Evolutionary conservation across 2,329 filamentous ascomycete species (phyloP).

Genomic region (Westerdykella aurantiaca): DNA sequence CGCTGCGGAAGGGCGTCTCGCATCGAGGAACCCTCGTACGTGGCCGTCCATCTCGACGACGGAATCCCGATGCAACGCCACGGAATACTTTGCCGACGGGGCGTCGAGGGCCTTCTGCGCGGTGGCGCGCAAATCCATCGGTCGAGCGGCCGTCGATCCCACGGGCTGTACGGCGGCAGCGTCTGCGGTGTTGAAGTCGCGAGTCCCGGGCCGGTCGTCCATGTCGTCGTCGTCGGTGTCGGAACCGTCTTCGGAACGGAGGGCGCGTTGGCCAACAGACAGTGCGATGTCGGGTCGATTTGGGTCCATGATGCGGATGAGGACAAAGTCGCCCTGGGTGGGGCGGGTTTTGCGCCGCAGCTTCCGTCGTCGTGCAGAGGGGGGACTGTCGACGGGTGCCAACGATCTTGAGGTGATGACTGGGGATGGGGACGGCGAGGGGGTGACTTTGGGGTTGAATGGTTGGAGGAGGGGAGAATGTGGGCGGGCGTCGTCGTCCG

Average conservation of each 20-base stretch:
- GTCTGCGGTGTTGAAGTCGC: no score
- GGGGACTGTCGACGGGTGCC: conserved; percentile 36
- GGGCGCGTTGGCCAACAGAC: conserved; percentile 49
- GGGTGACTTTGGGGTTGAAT: conserved; percentile 43
- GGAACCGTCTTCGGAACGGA: conserved; percentile 41
- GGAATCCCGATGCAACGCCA: conserved; percentile 12
- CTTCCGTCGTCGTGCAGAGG: conserved; percentile 43
- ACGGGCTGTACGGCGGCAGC: no score
- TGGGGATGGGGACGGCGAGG: conserved; percentile 49
- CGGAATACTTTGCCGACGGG: no score
- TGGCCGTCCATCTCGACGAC: conserved; percentile 13
- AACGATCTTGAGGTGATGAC: conserved; percentile 18
- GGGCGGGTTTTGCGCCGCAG: conserved; percentile 47
- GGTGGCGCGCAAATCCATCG: conserved; percentile 12
- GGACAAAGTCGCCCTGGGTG: conserved; percentile 59
- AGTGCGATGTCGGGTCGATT: conserved; percentile 60
- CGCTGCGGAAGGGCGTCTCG: conserved; percentile 7
- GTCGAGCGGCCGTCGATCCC: conserved; percentile 4
- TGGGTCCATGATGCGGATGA: conserved; percentile 60
- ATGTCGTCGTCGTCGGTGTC: conserved; percentile 42
- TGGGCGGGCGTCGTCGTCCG: conserved; percentile 45
- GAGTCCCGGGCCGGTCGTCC: conserved; percentile 15
- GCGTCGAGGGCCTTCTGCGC: conserved; percentile 14
- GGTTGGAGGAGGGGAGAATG: conserved; percentile 39
- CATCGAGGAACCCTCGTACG: conserved; percentile 3